Percentiles rank a stretch among this genome's conserved stretches.
phyloP scores from a whole-genome alignment of 345 rosid species.

The Arabidopsis arenosa region DNA sequence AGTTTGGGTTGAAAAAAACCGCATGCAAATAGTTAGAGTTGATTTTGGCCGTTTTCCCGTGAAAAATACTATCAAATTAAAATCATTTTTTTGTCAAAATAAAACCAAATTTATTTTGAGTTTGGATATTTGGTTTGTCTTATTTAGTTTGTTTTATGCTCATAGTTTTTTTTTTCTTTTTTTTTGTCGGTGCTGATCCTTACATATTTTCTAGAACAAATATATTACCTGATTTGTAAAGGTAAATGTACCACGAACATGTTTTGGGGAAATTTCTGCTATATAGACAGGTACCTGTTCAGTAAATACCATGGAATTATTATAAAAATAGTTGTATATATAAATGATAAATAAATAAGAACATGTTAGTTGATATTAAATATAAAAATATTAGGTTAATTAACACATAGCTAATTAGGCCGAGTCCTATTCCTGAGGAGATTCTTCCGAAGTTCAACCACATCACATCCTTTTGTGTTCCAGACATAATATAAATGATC shows the following conservation, averaged over 20 bases:
- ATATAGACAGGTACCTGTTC: constrained; percentile 47
- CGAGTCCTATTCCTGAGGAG: constrained; percentile 51
- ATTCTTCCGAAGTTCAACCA: constrained; percentile 51
- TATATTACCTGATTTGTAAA: constrained; percentile 43
- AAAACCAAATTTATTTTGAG: neutral
- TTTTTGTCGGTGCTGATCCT: neutral
- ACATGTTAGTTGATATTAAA: neutral
- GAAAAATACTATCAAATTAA: neutral
- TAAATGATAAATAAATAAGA: neutral
- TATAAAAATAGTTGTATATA: neutral
- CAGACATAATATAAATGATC: constrained; percentile 18
- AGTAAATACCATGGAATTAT: neutral
- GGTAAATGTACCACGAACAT: constrained; percentile 41
- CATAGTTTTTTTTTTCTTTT: neutral
- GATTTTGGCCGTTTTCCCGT: no score
- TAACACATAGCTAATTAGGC: constrained; percentile 53
- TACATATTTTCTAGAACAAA: neutral
- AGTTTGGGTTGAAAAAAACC: no score
- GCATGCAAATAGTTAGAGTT: no score
- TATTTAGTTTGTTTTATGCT: neutral
- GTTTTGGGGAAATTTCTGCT: constrained; percentile 47
- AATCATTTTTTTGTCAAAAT: neutral
- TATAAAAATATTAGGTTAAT: neutral
- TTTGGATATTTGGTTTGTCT: neutral
- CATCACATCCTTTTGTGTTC: constrained; percentile 43